A percentile compares a stretch with the other conserved stretches of the same genome.
Evolutionary conservation across 352 stramenopile genomes (phyloP).

Genomic region (Pythium sukuiense): DNA sequence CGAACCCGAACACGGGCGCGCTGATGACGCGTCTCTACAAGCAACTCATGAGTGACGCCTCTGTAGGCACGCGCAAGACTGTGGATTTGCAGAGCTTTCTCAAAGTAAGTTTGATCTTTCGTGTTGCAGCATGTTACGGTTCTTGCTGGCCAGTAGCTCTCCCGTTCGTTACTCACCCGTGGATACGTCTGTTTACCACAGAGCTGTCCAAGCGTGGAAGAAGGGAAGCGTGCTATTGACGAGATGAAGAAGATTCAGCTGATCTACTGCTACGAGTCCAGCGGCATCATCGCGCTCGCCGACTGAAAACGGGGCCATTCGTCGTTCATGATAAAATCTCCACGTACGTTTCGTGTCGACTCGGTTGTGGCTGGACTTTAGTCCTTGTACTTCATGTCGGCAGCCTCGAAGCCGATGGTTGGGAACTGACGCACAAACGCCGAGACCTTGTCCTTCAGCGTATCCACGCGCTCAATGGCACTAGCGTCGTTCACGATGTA

Average conservation of each 20-base stretch:
- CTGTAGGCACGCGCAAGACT: constrained; percentile 45
- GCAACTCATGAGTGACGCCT: constrained; percentile 41
- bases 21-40: constrained; percentile 78
- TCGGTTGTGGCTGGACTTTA: constrained; percentile 25
- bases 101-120: constrained; percentile 36
- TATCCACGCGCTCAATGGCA: constrained; percentile 45
- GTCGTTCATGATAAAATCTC: neutral
- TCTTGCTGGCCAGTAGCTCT: neutral
- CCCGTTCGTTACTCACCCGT: constrained; percentile 30
- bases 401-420: constrained; percentile 95
- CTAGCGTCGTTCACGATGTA: constrained; percentile 33
- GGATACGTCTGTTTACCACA: constrained; percentile 24
- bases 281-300: constrained; percentile 66
- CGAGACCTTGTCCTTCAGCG: constrained; percentile 86
- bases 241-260: constrained; percentile 82
- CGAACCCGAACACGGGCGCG: constrained; percentile 55
- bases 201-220: constrained; percentile 73
- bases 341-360: neutral
- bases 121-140: neutral
- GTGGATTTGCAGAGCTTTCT: constrained; percentile 64
- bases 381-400: constrained; percentile 91
- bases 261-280: constrained; percentile 81
- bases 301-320: constrained; percentile 33
- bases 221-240: constrained; percentile 67
- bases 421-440: constrained; percentile 95